A percentile compares a stretch with the other conserved stretches of the same genome.
phyloP scores from a whole-genome alignment of 768 basidiomycete genomes.

The Suillus sp. region DNA sequence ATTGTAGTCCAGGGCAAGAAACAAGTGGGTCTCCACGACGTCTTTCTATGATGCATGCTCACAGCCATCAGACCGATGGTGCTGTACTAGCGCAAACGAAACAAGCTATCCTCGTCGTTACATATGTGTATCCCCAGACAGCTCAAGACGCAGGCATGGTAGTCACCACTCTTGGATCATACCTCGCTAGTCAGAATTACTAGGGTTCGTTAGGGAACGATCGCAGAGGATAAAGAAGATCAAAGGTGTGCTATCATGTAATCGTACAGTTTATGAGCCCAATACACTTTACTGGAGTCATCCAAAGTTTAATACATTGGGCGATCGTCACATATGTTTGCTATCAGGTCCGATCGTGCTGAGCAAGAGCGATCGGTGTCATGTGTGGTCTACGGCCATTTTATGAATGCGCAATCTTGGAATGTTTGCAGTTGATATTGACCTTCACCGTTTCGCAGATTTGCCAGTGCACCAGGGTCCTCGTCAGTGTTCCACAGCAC shows the following conservation, averaged over 20 bases:
- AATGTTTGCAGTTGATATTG: neutral
- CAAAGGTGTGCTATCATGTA: conserved; percentile 11
- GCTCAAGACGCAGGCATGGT: conserved; percentile 65
- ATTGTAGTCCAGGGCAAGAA: conserved; percentile 72
- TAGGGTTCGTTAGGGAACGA: conserved; percentile 35
- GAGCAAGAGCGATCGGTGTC: neutral
- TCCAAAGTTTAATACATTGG: neutral
- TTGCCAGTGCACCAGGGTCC: neutral
- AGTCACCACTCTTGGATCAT: conserved; percentile 75
- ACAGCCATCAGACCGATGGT: conserved; percentile 62
- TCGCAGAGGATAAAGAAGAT: conserved; percentile 10
- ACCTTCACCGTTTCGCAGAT: neutral
- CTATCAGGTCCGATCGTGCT: neutral
- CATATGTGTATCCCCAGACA: conserved; percentile 67
- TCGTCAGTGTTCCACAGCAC: neutral
- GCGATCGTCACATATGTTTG: neutral
- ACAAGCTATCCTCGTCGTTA: conserved; percentile 81
- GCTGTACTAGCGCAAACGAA: conserved; percentile 75
- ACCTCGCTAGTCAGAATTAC: conserved; percentile 63
- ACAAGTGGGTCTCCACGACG: conserved; percentile 47
- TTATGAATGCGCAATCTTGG: neutral
- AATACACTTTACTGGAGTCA: neutral
- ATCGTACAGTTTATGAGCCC: conserved; percentile 1
- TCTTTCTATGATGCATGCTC: neutral
- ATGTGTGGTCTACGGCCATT: neutral